These are phyloP conservation scores for Oryza punctata DNA, from an alignment of 176 grass and related monocot genomes.

Conservation along the genomic window DNA sequence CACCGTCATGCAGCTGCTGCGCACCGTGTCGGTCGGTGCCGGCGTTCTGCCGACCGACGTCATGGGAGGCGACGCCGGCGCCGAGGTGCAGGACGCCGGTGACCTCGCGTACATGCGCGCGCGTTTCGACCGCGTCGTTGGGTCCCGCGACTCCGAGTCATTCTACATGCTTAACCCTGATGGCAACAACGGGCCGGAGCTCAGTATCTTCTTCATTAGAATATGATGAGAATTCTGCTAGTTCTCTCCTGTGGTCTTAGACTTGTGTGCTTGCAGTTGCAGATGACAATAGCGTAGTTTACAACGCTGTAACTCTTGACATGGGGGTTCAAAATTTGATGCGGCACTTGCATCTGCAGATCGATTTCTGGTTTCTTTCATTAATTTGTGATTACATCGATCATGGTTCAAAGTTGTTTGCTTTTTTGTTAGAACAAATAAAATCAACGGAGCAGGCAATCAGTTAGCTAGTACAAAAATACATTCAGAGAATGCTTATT, in stretches of 20 bases:
- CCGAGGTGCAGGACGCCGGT: slow-evolving; percentile 46
- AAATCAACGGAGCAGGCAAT: neutral
- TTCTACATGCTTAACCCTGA: slow-evolving; percentile 93
- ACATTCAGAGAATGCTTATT: neutral
- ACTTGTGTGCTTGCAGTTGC: neutral
- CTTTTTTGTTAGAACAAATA: neutral
- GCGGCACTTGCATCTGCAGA: neutral
- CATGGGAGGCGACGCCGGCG: slow-evolving; percentile 33
- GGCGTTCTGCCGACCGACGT: slow-evolving; percentile 76
- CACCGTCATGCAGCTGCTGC: slow-evolving; percentile 87
- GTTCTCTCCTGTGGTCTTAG: neutral
- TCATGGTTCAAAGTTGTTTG: neutral
- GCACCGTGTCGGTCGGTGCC: slow-evolving; percentile 82
- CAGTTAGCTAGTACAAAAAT: neutral
- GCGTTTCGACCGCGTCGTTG: slow-evolving; percentile 77
- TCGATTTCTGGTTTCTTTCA: neutral
- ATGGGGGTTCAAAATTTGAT: neutral
- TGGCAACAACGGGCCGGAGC: slow-evolving; percentile 77
- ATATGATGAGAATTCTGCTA: slow-evolving; percentile 53
- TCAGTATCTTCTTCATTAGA: slow-evolving; percentile 97
- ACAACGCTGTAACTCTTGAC: neutral
- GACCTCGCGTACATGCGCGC: slow-evolving; percentile 93
- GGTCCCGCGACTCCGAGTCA: slow-evolving; percentile 82
- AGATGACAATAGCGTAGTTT: neutral
- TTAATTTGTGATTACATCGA: neutral